A percentile compares a stretch with the other conserved stretches of the same genome.
These are phyloP conservation scores for Phragmites australis DNA, from an alignment of 176 grass and related monocot genomes.

Conservation along the genomic window DNA sequence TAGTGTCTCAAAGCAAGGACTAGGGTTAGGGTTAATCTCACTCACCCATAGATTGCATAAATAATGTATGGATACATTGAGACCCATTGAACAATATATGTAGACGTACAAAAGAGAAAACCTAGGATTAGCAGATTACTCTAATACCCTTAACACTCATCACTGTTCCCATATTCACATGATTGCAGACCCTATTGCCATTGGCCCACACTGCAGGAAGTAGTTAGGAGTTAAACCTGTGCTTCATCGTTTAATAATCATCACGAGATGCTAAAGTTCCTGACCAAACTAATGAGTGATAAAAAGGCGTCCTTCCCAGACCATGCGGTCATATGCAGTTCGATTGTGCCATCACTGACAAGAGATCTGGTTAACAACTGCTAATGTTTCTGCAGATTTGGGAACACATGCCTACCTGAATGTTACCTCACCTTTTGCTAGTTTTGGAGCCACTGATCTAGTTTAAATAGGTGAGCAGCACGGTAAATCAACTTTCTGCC, in stretches of 20 bases:
- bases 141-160: too few relatives aligned
- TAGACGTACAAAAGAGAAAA: too few relatives aligned
- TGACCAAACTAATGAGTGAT: constrained; percentile 27
- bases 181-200: constrained; percentile 45
- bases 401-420: constrained; percentile 27
- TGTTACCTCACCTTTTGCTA: constrained; percentile 19
- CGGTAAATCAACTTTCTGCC: constrained; percentile 21
- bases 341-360: constrained; percentile 32
- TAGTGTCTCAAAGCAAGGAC: too few relatives aligned
- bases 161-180: constrained; percentile 44
- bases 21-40: too few relatives aligned
- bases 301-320: constrained; percentile 18
- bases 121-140: too few relatives aligned
- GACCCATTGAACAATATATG: too few relatives aligned
- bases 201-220: constrained; percentile 35
- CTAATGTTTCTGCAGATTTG: constrained; percentile 38
- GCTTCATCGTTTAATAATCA: constrained; percentile 44
- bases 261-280: constrained; percentile 46
- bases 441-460: constrained; percentile 23
- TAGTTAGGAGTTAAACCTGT: constrained; percentile 51
- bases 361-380: constrained; percentile 37
- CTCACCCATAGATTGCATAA: too few relatives aligned
- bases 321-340: constrained; percentile 24
- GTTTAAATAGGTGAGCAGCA: constrained; percentile 15
- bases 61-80: too few relatives aligned